Evolutionary conservation across 139 green algal species (phyloP), one percentile per base, ranked within the genome.

Genomic region (Chlorella sp.): DNA sequence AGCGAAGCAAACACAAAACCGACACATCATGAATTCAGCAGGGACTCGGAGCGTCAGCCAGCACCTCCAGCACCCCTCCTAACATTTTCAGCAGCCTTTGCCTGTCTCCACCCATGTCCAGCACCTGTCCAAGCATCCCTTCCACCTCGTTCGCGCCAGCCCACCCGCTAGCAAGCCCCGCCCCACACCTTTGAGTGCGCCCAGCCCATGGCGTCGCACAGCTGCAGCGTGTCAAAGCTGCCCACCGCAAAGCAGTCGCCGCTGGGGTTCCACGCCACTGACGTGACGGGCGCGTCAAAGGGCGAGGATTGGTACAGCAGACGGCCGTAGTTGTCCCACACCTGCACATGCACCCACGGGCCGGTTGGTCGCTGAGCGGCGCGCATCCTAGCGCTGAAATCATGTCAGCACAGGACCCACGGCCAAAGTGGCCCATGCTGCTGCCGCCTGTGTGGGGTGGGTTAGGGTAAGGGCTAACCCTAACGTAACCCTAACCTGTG

Each of bases 201-300:
- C 83, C 83, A 91, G 31, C 90, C 90, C 65, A 82, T 87, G 69
- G 66, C 70, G 77, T 92, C 82, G 75, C 89, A 95, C 24, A 95
- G 83, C 55, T 77, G 74, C 65, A 93, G 35, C 29, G 49, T 74
- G 68, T 91, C 84, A 74, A 88, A 92, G 27, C 73, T 75, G 33
- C 86, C 90, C 23, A 89, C 87, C 0, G 86, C 85, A 69, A 95
- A 91, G 22, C 86, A 35, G 20, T 88, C 78, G 29, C 89, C 88
- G 50, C 69, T 78, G 2, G 88, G 89, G 50, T 62, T 77, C 90
- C 90, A 95, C 22, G 79, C 71, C 49, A 93, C 77, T 20, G 77
- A 81, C 0, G 86, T 92, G 24, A 92, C 76, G 0, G 69, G 63
- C 70, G 86, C 78, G 35, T 88, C 82, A 32, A 84, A 77, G 23